Conservation (phyloP, 495 filamentous ascomycete genomes). For the Tuber brumale region DNA sequence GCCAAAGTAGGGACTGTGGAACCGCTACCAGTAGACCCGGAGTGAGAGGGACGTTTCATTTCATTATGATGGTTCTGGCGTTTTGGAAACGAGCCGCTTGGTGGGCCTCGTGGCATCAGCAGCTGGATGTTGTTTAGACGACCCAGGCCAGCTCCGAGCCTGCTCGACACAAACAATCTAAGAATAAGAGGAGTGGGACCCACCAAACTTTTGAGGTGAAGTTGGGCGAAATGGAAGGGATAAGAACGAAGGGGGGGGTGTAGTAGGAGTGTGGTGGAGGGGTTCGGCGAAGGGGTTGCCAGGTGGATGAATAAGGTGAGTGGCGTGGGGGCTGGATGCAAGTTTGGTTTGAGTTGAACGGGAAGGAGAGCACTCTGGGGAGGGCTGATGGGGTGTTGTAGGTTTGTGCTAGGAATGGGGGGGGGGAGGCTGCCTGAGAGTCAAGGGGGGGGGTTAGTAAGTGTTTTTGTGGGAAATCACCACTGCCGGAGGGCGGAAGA, state of each 20-base stretch:
- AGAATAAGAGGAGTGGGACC: background rate
- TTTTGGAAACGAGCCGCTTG: constrained; percentile 40
- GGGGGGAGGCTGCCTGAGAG: background rate
- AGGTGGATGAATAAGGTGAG: background rate
- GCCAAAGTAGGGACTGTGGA: constrained; percentile 13
- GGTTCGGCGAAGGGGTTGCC: constrained; percentile 1
- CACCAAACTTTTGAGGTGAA: background rate
- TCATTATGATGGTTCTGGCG: constrained; percentile 37
- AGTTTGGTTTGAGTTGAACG: background rate
- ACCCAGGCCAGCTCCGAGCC: constrained; percentile 40
- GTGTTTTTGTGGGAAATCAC: background rate
- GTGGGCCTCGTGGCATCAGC: constrained; percentile 42
- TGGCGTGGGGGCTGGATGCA: background rate
- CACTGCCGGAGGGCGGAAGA: background rate
- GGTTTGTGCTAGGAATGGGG: background rate
- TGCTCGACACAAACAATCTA: constrained; percentile 28
- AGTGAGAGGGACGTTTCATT: constrained; percentile 35
- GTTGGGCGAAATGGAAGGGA: background rate
- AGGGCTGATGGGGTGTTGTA: background rate
- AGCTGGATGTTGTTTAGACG: constrained; percentile 37
- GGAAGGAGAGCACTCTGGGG: background rate
- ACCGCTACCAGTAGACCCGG: constrained; percentile 32
- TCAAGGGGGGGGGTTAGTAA: background rate
- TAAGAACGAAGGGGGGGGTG: background rate
- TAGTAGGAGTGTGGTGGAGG: background rate